phyloP scores from a whole-genome alignment of 495 filamentous ascomycete species.

The Extremus antarcticus region DNA sequence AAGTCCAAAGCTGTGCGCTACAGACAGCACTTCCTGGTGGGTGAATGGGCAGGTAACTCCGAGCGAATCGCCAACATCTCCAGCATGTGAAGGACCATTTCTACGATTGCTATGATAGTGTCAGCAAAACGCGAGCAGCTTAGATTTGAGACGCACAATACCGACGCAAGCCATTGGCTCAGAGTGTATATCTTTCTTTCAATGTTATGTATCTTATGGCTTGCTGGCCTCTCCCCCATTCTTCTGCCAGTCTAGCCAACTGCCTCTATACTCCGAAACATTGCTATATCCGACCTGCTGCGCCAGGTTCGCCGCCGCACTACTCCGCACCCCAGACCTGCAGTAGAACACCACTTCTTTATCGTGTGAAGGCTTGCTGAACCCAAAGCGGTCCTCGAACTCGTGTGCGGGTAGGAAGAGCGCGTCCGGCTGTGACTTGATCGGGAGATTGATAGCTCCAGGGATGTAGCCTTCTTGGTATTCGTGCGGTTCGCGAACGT shows the following conservation, averaged over 20 bases:
- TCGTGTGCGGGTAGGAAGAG: slow-evolving; percentile 62
- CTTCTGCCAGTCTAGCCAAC: slow-evolving; percentile 79
- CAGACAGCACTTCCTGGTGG: no score
- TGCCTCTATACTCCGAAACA: slow-evolving; percentile 74
- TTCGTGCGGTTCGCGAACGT: slow-evolving; percentile 82
- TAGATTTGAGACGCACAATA: no score
- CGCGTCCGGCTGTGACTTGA: slow-evolving; percentile 64
- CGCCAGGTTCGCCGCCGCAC: slow-evolving; percentile 71
- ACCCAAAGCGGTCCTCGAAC: slow-evolving; percentile 66
- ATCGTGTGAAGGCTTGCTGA: slow-evolving; percentile 45
- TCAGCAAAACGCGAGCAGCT: no score
- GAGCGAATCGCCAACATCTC: no score
- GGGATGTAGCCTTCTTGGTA: slow-evolving; percentile 65
- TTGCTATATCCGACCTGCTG: slow-evolving; percentile 60
- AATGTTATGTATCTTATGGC: background rate
- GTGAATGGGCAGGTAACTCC: no score
- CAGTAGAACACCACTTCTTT: slow-evolving; percentile 78
- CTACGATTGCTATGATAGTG: no score
- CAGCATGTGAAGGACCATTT: no score
- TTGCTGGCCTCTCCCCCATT: slow-evolving; percentile 41
- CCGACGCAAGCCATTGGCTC: no score
- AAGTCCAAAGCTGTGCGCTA: no score
- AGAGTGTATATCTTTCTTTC: no score
- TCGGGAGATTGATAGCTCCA: slow-evolving; percentile 64
- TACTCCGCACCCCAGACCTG: slow-evolving; percentile 74